These are phyloP conservation scores for Yamadazyma paraphyllophila DNA, from an alignment of 805 yeast genomes.

Conservation along the genomic window DNA sequence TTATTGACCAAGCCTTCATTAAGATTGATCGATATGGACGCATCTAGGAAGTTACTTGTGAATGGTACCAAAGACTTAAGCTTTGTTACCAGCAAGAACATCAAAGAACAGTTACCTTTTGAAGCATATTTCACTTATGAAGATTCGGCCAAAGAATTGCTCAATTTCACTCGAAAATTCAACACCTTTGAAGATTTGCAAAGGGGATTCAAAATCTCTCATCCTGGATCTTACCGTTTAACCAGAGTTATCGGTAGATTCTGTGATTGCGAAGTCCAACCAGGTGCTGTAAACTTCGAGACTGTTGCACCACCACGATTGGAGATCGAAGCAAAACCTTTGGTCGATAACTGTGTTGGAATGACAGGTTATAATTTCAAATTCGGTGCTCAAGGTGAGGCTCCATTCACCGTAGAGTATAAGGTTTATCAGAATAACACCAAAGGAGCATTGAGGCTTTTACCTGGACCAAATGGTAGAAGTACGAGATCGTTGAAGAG, in stretches of 20 bases:
- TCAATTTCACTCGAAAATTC: conserved; percentile 25
- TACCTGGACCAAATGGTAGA: conserved; percentile 31
- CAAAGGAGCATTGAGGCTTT: conserved; percentile 30
- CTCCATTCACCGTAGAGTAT: conserved; percentile 74
- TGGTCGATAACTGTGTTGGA: conserved; percentile 88
- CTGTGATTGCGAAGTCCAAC: conserved; percentile 66
- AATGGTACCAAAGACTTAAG: conserved; percentile 18
- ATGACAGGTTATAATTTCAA: conserved; percentile 73
- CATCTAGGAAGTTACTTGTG: conserved; percentile 20
- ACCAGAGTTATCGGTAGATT: conserved; percentile 51
- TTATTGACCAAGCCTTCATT: conserved; percentile 26
- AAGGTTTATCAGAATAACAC: conserved; percentile 48
- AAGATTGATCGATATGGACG: conserved; percentile 19
- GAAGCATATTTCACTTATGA: conserved; percentile 32
- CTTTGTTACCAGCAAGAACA: conserved; percentile 15
- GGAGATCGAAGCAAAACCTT: conserved; percentile 50
- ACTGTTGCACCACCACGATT: conserved; percentile 41
- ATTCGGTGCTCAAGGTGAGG: conserved; percentile 73
- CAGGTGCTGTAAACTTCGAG: conserved; percentile 42
- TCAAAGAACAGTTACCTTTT: conserved; percentile 47
- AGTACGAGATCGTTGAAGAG: conserved; percentile 29
- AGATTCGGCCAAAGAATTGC: conserved; percentile 19
- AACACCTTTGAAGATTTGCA: conserved; percentile 23
- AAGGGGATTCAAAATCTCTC: conserved; percentile 36
- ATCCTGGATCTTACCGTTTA: conserved; percentile 68